Conservation (phyloP, 2,329 filamentous ascomycete species). For the Trichoderma cornu-damae region DNA sequence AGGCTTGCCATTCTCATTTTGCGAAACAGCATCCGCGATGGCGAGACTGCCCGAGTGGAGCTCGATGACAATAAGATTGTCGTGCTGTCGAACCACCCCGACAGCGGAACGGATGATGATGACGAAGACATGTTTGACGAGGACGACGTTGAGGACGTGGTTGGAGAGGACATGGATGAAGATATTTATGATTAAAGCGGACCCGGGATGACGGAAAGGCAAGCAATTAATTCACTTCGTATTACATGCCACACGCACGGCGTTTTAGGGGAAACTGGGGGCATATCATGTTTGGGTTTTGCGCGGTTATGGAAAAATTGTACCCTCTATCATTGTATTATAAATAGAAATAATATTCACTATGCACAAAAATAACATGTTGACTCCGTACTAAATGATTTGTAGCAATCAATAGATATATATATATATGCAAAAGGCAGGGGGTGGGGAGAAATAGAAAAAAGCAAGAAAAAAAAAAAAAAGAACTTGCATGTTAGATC, state of each 20-base stretch:
- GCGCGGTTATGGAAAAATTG: background rate
- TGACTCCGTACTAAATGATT: background rate
- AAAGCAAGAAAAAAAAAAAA: background rate
- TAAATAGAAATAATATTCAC: background rate
- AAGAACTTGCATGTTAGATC: background rate
- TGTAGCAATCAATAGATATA: background rate
- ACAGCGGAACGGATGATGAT: conserved; percentile 56
- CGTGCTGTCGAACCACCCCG: conserved; percentile 75
- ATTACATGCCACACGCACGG: background rate
- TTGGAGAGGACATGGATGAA: conserved; percentile 56
- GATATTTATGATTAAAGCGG: conserved; percentile 44
- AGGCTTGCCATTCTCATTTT: conserved; percentile 86
- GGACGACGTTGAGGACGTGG: conserved; percentile 67
- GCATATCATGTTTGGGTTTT: background rate
- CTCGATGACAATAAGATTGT: conserved; percentile 73
- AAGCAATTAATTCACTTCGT: background rate
- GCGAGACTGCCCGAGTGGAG: conserved; percentile 74
- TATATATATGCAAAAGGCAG: background rate
- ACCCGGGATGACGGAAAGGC: background rate
- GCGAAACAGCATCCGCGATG: conserved; percentile 76
- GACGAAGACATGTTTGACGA: conserved; percentile 69
- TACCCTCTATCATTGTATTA: background rate
- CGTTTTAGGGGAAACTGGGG: background rate
- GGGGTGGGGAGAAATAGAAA: no score
- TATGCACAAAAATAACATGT: background rate